phyloP scores from a whole-genome alignment of 768 basidiomycete genomes.

The Suillus ampliporus region DNA sequence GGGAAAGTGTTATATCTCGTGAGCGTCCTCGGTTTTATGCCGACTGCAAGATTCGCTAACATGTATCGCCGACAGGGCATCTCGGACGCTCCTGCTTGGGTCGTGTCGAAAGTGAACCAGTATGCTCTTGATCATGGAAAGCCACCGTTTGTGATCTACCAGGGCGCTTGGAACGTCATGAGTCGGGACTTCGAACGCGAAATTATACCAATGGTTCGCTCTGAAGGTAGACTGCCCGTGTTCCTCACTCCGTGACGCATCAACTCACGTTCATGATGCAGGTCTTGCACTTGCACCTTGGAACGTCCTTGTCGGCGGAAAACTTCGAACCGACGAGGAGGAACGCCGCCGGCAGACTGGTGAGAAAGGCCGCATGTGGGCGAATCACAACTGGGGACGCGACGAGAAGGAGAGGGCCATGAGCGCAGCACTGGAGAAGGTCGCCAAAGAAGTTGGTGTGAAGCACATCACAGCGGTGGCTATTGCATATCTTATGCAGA shows the following conservation, averaged over 20 bases:
- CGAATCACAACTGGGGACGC: constrained; percentile 37
- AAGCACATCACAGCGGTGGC: constrained; percentile 44
- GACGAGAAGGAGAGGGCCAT: constrained; percentile 38
- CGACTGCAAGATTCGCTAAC: not conserved
- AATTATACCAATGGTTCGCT: constrained; percentile 51
- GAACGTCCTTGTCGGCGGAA: constrained; percentile 37
- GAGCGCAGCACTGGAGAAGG: constrained; percentile 41
- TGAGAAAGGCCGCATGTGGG: constrained; percentile 46
- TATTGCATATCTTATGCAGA: constrained; percentile 52
- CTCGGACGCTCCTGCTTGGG: constrained; percentile 54
- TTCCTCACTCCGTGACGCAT: constrained; percentile 15
- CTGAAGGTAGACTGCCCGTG: not conserved
- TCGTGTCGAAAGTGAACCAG: constrained; percentile 53
- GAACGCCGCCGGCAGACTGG: constrained; percentile 27
- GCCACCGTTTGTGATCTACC: constrained; percentile 60
- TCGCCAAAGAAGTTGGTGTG: constrained; percentile 46
- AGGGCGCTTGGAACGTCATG: constrained; percentile 51
- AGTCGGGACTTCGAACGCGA: constrained; percentile 58
- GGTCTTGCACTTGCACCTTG: constrained; percentile 45
- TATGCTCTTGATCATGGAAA: constrained; percentile 54
- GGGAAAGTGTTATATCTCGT: constrained; percentile 53
- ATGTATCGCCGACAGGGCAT: constrained; percentile 37
- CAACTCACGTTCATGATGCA: constrained; percentile 18
- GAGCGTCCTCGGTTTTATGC: not conserved
- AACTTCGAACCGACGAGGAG: constrained; percentile 36